These are phyloP conservation scores for Brassica rapa DNA, from an alignment of 345 rosid genomes.

Conservation along the genomic window DNA sequence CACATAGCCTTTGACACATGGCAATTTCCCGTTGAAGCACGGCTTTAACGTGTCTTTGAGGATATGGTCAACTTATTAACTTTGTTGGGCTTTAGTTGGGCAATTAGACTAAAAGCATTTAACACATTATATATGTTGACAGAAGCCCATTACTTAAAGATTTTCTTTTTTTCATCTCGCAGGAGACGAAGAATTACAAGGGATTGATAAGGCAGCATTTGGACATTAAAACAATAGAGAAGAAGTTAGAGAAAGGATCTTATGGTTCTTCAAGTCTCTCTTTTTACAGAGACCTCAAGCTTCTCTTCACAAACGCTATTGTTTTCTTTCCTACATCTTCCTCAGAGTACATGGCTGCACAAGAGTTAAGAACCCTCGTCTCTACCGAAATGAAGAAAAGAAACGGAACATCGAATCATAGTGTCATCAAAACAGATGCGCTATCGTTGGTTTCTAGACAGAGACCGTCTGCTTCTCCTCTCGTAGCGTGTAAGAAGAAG, in stretches of 20 bases:
- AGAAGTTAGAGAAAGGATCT: constrained; percentile 51
- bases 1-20: constrained; percentile 27
- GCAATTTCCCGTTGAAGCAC: constrained; percentile 40
- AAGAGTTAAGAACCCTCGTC: constrained; percentile 50
- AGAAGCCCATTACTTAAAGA: neutral
- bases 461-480: constrained; percentile 49
- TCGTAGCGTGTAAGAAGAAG: constrained; percentile 60
- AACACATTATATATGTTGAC: neutral
- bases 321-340: constrained; percentile 62
- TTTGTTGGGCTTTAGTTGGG: constrained; percentile 29
- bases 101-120: neutral
- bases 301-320: constrained; percentile 67
- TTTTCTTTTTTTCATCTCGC: neutral
- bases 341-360: constrained; percentile 51
- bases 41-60: constrained; percentile 28
- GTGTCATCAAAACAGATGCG: constrained; percentile 27
- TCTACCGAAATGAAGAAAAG: constrained; percentile 42
- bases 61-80: constrained; percentile 40
- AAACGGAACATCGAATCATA: constrained; percentile 15
- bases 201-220: constrained; percentile 54
- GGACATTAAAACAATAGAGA: constrained; percentile 60
- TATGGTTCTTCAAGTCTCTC: constrained; percentile 46
- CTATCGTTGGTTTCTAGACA: constrained; percentile 44
- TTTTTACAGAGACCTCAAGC: constrained; percentile 67
- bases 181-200: constrained; percentile 55